phyloP scores from a whole-genome alignment of 768 basidiomycete species.

The Tephrocybe sp. region DNA sequence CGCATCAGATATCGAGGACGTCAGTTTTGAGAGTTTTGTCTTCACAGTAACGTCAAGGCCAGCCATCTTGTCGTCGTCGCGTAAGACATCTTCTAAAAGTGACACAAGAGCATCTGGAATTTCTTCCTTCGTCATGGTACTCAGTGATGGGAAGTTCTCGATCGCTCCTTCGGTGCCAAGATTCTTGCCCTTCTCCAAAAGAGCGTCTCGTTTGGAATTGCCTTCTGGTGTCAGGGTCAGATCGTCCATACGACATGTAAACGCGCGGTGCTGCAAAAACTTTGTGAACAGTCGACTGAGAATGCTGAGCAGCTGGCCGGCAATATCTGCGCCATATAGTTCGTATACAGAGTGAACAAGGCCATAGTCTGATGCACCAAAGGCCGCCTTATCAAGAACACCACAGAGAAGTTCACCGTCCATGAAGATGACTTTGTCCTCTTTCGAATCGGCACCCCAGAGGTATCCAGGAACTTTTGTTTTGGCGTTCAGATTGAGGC shows the following conservation, averaged over 20 bases:
- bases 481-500: slow-evolving; percentile 81
- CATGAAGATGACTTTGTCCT: slow-evolving; percentile 86
- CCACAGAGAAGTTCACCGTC: slow-evolving; percentile 93
- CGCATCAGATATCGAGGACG: slow-evolving; percentile 84
- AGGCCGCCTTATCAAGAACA: slow-evolving; percentile 94
- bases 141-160: slow-evolving; percentile 83
- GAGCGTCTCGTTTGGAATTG: slow-evolving; percentile 61
- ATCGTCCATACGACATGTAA: slow-evolving; percentile 99
- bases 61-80: slow-evolving; percentile 97
- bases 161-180: slow-evolving; percentile 87
- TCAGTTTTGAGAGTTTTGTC: slow-evolving; percentile 79
- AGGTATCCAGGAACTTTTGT: slow-evolving; percentile 86
- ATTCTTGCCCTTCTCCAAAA: slow-evolving; percentile 64
- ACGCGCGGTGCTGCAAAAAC: slow-evolving; percentile 93
- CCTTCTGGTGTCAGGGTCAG: slow-evolving; percentile 84
- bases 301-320: slow-evolving; percentile 89
- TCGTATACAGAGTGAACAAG: slow-evolving; percentile 97
- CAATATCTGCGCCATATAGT: slow-evolving; percentile 85
- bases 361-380: slow-evolving; percentile 94
- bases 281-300: slow-evolving; percentile 95
- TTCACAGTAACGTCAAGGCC: slow-evolving; percentile 93
- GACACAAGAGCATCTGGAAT: slow-evolving; percentile 53
- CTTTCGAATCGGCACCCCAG: slow-evolving; percentile 79
- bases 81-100: slow-evolving; percentile 86
- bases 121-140: slow-evolving; percentile 46